phyloP scores from a whole-genome alignment of 2,329 filamentous ascomycete species.

The Chaetomiaceae sp. region DNA sequence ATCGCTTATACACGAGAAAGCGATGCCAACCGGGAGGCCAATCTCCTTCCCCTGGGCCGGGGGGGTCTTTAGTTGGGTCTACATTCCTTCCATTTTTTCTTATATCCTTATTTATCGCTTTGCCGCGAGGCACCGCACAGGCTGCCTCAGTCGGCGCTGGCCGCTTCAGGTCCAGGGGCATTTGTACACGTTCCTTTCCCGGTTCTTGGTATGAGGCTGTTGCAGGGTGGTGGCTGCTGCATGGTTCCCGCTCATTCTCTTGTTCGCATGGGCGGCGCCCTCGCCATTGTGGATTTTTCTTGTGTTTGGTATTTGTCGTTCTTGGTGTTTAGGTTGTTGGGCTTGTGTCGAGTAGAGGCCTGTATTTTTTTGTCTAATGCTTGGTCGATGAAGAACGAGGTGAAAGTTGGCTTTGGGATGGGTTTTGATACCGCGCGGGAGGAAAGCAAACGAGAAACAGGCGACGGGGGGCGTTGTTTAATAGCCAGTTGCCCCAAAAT shows the following conservation, averaged over 20 bases:
- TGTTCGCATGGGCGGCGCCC: constrained; percentile 13
- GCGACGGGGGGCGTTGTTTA: neutral
- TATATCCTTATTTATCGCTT: neutral
- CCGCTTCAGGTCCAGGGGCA: neutral
- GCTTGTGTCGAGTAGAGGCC: constrained; percentile 16
- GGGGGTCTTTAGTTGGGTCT: neutral
- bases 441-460: neutral
- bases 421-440: constrained; percentile 3
- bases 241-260: constrained; percentile 12
- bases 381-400: neutral
- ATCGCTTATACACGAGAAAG: neutral
- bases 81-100: constrained; percentile 2
- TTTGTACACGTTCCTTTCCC: constrained; percentile 14
- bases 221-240: constrained; percentile 12
- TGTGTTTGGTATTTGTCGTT: neutral
- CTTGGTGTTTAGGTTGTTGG: constrained; percentile 8
- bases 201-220: neutral
- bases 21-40: neutral
- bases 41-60: neutral
- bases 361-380: constrained; percentile 13
- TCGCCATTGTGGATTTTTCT: neutral
- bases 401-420: constrained; percentile 1
- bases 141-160: constrained; percentile 8
- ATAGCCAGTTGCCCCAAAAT: neutral
- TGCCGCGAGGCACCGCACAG: neutral